Evolutionary conservation across 1,284 basidiomycete genomes (phyloP), one percentile per base, ranked within the genome.

Genomic region (Phaffia rhodozyma): DNA sequence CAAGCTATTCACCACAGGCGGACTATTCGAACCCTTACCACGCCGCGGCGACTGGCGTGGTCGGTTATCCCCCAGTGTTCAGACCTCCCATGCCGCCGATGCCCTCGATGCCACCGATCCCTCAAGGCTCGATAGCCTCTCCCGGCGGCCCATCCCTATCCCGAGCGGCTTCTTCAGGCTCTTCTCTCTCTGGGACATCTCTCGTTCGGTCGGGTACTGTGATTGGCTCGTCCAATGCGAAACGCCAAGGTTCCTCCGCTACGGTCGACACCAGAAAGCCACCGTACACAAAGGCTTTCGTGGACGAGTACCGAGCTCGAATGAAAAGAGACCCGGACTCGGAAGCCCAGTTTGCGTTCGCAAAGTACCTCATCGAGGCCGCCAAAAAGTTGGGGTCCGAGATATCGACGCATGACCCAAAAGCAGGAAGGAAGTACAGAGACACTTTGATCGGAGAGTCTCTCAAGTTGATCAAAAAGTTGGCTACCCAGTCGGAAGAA

Each of bases 351-450:
- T 98, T 97, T 75, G 81, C 87, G 25, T 98, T 93, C 72, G 91
- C 92, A 18, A 94, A 94, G 76, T 98, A 98, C 74, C 84, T 99
- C 65, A 94, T 99, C 74, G 96, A 98, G 73, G 96, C 96, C n/a
- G 96, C 96, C 23, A 91, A 91, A 77, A 88, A 91, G 75, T 84
- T 94, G 62, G 86, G 90, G 0, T 90, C 92, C 70, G 87, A 90
- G 72, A 83, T 89, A 27, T 85, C 85, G 18, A 67, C 69, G 23
- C 70, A 67, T 11, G 75, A 77, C 57, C 67, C 72, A 1, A 74
- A 74, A 54, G 67, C 72, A 13, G 73, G 75, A 16, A 84, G 87
- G 74, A 94, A 91, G 75, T 98, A 94, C 72, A 85, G 90, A 63
- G 96, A 98, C 73, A 74, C 85, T 3, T 82, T 99, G 47, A 82